A percentile compares a stretch with the other conserved stretches of the same genome.
Evolutionary conservation across 176 grass and related monocot genomes (phyloP).

Genomic region (Aegilops tauschii): DNA sequence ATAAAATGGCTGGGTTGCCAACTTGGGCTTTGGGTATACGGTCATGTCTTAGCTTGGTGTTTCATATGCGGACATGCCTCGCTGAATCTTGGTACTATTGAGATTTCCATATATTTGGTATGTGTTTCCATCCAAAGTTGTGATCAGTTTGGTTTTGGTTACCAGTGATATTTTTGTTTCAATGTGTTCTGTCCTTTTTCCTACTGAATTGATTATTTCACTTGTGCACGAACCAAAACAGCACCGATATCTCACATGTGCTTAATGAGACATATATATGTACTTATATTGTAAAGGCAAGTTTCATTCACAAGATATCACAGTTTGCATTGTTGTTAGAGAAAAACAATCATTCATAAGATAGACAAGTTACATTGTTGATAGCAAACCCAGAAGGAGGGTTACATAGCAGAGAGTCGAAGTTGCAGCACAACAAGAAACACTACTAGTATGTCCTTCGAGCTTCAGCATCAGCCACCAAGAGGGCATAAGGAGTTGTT

Average conservation of each 20-base stretch:
- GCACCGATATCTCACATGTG: neutral
- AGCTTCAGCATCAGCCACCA: neutral
- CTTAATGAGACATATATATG: neutral
- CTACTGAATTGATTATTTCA: neutral
- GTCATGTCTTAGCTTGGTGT: constrained; percentile 29
- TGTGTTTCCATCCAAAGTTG: constrained; percentile 5
- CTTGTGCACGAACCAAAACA: neutral
- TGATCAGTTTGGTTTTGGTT: constrained; percentile 19
- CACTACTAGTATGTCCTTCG: neutral
- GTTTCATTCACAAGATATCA: neutral
- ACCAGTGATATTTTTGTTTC: constrained; percentile 1
- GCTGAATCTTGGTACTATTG: neutral
- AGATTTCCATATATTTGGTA: constrained; percentile 16
- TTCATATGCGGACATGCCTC: constrained; percentile 32
- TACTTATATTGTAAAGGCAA: no score
- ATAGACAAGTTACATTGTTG: neutral
- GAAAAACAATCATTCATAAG: neutral
- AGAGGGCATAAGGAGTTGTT: neutral
- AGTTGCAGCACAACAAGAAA: neutral
- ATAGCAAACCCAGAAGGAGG: neutral
- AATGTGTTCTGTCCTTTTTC: neutral
- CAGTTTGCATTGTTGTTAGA: neutral
- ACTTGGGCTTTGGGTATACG: constrained; percentile 53
- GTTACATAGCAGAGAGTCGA: neutral
- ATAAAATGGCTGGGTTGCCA: constrained; percentile 43